Evolutionary conservation across 2,329 filamentous ascomycete species (phyloP).

Genomic region (Fusarium longipes): DNA sequence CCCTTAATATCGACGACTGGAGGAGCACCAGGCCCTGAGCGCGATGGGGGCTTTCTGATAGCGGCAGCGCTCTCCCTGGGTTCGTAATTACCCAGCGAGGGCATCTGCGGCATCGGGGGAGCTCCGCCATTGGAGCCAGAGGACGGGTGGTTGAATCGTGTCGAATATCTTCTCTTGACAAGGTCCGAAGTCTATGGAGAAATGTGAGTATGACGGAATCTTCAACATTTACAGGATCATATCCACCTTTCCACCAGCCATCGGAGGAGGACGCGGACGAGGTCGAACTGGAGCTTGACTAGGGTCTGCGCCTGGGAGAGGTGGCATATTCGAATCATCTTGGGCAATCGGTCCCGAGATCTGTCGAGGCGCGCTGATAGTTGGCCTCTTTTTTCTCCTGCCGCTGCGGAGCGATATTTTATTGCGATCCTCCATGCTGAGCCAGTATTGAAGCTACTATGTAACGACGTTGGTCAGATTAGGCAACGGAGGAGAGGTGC

Average conservation of each 20-base stretch:
- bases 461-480: background rate
- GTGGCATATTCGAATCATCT: slow-evolving; percentile 54
- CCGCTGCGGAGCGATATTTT: slow-evolving; percentile 73
- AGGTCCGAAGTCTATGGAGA: slow-evolving; percentile 75
- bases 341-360: slow-evolving; percentile 71
- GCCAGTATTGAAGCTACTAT: slow-evolving; percentile 15
- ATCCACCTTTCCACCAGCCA: slow-evolving; percentile 66
- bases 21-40: slow-evolving; percentile 59
- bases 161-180: slow-evolving; percentile 94
- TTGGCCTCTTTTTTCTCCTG: slow-evolving; percentile 70
- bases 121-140: slow-evolving; percentile 74
- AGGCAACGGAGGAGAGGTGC: background rate
- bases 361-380: slow-evolving; percentile 71
- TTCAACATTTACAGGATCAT: slow-evolving; percentile 8
- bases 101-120: slow-evolving; percentile 78
- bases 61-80: slow-evolving; percentile 53
- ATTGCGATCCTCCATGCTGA: slow-evolving; percentile 67
- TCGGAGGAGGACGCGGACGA: slow-evolving; percentile 60
- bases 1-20: slow-evolving; percentile 80
- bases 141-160: slow-evolving; percentile 84
- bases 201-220: slow-evolving; percentile 31
- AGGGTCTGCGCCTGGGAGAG: slow-evolving; percentile 43
- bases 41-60: slow-evolving; percentile 64
- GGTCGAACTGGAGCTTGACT: slow-evolving; percentile 50
- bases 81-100: slow-evolving; percentile 69